phyloP scores from a whole-genome alignment of 1,139 yeast species.

The Lodderomyces margitis region DNA sequence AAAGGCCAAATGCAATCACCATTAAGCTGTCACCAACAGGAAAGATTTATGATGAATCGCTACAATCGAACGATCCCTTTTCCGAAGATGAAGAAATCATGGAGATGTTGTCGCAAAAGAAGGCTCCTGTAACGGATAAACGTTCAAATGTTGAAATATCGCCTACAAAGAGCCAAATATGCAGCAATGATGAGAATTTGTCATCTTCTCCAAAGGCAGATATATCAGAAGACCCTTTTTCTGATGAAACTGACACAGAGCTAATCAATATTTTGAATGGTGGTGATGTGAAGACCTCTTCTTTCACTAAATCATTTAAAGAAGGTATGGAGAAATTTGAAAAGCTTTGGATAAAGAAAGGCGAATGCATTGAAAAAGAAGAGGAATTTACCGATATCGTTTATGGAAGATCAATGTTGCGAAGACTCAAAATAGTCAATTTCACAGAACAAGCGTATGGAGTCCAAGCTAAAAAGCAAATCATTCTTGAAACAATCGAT shows the following conservation, averaged over 20 bases:
- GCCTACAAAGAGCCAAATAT: background rate
- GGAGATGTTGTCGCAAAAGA: conserved; percentile 13
- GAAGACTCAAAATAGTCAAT: conserved; percentile 47
- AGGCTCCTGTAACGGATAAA: background rate
- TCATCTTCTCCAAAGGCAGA: conserved; percentile 7
- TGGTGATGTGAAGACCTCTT: background rate
- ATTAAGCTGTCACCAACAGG: conserved; percentile 9
- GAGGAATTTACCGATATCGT: conserved; percentile 38
- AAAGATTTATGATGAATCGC: background rate
- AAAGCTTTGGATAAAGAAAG: conserved; percentile 11
- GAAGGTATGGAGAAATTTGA: conserved; percentile 28
- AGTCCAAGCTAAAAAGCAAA: conserved; percentile 32
- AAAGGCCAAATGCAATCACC: conserved; percentile 8
- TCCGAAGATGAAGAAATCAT: conserved; percentile 36
- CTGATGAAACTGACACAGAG: conserved; percentile 26
- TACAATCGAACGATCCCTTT: conserved; percentile 27
- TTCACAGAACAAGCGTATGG: conserved; percentile 30
- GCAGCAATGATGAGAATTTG: background rate
- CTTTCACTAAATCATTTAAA: conserved; percentile 21
- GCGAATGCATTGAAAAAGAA: conserved; percentile 18
- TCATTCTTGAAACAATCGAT: conserved; percentile 49
- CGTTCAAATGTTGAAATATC: background rate
- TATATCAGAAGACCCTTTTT: conserved; percentile 27
- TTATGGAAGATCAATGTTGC: conserved; percentile 44
- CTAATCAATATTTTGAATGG: background rate